Percentiles rank a stretch among this genome's conserved stretches.
phyloP scores from a whole-genome alignment of 2,329 filamentous ascomycete species.

The Fulvia fulva region DNA sequence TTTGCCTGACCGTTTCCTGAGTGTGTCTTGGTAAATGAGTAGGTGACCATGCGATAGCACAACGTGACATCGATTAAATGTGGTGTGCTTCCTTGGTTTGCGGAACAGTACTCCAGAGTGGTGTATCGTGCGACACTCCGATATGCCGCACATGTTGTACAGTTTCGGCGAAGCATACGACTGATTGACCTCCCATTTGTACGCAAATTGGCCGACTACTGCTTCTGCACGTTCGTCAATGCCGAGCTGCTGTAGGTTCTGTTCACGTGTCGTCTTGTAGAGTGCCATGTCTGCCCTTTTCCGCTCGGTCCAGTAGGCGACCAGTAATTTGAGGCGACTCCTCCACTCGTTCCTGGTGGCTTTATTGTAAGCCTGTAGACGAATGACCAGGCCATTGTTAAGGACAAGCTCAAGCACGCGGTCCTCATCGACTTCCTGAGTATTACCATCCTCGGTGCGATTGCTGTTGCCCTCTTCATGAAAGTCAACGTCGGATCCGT shows the following conservation, averaged over 20 bases:
- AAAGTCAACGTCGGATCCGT: constrained; percentile 55
- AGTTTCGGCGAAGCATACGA: constrained; percentile 59
- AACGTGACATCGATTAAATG: constrained; percentile 59
- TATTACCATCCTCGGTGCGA: constrained; percentile 50
- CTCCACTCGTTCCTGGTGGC: constrained; percentile 60
- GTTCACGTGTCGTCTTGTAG: constrained; percentile 53
- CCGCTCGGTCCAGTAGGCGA: constrained; percentile 60
- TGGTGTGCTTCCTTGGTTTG: constrained; percentile 59
- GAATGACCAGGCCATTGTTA: constrained; percentile 58
- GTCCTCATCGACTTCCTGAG: constrained; percentile 52
- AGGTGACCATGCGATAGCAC: constrained; percentile 59
- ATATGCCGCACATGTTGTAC: constrained; percentile 66
- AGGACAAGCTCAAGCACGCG: constrained; percentile 60
- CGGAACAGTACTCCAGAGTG: constrained; percentile 61
- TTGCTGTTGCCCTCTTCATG: constrained; percentile 35
- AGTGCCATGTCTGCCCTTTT: constrained; percentile 54
- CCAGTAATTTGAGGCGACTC: constrained; percentile 52
- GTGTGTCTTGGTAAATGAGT: constrained; percentile 58
- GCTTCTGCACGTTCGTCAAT: constrained; percentile 66
- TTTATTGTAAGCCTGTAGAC: constrained; percentile 54
- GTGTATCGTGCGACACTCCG: constrained; percentile 58
- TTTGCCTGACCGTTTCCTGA: constrained; percentile 53
- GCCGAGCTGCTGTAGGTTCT: constrained; percentile 56
- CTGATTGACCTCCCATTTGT: constrained; percentile 65
- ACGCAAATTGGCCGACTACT: constrained; percentile 60